Conservation (phyloP, 805 yeast genomes). For the Saturnispora serradocipensis region DNA sequence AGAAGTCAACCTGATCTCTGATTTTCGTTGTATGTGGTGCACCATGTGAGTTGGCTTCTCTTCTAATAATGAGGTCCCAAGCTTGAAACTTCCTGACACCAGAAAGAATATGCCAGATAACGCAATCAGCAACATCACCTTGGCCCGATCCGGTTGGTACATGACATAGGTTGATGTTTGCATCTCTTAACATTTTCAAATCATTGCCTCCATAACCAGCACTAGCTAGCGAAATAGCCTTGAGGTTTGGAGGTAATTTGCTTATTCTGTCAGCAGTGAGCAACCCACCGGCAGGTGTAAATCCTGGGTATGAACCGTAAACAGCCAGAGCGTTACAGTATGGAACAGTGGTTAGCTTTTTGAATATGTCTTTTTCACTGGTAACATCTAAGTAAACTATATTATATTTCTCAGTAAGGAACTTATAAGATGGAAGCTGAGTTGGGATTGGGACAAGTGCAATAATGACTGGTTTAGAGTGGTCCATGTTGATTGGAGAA, state of each 20-base stretch:
- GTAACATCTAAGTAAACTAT: constrained; percentile 33
- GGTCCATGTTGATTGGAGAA: too few relatives aligned
- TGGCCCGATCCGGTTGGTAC: constrained; percentile 41
- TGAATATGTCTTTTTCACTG: constrained; percentile 31
- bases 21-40: constrained; percentile 30
- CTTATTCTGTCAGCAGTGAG: constrained; percentile 31
- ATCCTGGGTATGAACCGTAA: constrained; percentile 45
- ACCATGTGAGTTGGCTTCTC: constrained; percentile 13
- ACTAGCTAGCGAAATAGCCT: constrained; percentile 45
- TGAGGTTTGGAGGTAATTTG: constrained; percentile 34
- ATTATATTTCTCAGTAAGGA: constrained; percentile 34
- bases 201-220: constrained; percentile 42
- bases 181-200: constrained; percentile 25
- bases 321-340: constrained; percentile 35
- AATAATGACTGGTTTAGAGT: constrained; percentile 26
- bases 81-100: constrained; percentile 49
- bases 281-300: constrained; percentile 37
- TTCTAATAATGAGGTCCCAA: constrained; percentile 32
- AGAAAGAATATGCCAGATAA: constrained; percentile 46
- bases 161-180: constrained; percentile 48
- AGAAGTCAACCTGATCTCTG: constrained; percentile 26
- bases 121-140: constrained; percentile 69
- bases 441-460: constrained; percentile 44
- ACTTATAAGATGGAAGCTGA: constrained; percentile 36
- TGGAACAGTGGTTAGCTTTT: constrained; percentile 31